These are phyloP conservation scores for Cyberlindnera sargentensis DNA, from an alignment of 805 yeast genomes.

Conservation along the genomic window DNA sequence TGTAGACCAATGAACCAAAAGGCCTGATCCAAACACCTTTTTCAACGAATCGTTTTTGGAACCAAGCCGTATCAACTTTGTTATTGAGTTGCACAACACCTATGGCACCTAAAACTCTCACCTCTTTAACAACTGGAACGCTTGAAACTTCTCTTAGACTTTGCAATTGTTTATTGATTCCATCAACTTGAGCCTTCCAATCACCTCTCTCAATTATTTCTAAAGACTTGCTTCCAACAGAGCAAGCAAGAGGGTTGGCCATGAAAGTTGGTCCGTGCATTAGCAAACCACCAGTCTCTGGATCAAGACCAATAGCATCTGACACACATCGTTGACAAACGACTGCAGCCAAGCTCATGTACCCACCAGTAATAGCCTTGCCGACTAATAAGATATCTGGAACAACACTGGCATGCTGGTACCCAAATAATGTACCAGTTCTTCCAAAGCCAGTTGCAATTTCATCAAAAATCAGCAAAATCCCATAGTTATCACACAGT, in stretches of 20 bases:
- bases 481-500: slow-evolving; percentile 22
- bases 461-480: slow-evolving; percentile 31
- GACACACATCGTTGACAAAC: slow-evolving; percentile 12
- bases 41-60: slow-evolving; percentile 13
- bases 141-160: background rate
- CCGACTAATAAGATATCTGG: slow-evolving; percentile 24
- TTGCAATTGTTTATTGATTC: background rate
- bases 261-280: slow-evolving; percentile 27
- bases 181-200: slow-evolving; percentile 14
- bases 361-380: slow-evolving; percentile 24
- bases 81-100: slow-evolving; percentile 19
- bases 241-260: slow-evolving; percentile 24
- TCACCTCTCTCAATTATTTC: slow-evolving; percentile 19
- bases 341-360: slow-evolving; percentile 21
- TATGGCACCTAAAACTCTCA: slow-evolving; percentile 20
- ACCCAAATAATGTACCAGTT: slow-evolving; percentile 22
- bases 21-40: slow-evolving; percentile 21
- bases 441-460: slow-evolving; percentile 21
- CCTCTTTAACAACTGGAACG: slow-evolving; percentile 10
- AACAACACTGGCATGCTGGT: slow-evolving; percentile 24
- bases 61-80: slow-evolving; percentile 18
- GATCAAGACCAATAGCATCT: slow-evolving; percentile 14
- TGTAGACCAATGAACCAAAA: slow-evolving; percentile 18
- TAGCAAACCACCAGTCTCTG: slow-evolving; percentile 18
- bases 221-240: slow-evolving; percentile 19